Evolutionary conservation across 352 stramenopile species (phyloP).

Genomic region (Pythium utonaiense): DNA sequence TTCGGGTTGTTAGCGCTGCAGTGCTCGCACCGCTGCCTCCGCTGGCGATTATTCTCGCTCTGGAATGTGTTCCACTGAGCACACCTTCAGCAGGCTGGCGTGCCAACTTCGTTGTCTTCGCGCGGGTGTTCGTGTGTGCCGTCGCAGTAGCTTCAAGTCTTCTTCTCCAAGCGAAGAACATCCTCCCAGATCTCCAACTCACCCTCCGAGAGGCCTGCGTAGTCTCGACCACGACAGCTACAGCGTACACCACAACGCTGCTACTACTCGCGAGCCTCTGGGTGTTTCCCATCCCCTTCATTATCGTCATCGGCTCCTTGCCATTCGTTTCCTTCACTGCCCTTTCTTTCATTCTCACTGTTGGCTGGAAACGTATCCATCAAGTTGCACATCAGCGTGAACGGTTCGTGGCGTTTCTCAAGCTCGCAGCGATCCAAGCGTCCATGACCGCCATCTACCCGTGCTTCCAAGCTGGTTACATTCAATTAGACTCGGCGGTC

Average conservation of each 20-base stretch:
- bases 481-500: slow-evolving; percentile 4
- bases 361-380: slow-evolving; percentile 21
- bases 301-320: slow-evolving; percentile 17
- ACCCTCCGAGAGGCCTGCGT: not conserved
- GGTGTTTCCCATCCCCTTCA: slow-evolving; percentile 40
- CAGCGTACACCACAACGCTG: not conserved
- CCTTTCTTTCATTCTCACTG: slow-evolving; percentile 12
- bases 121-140: no score
- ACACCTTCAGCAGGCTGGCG: not conserved
- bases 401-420: slow-evolving; percentile 19
- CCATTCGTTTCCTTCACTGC: no score
- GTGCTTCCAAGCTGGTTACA: slow-evolving; percentile 30
- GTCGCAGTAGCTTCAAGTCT: no score
- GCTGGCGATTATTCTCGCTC: not conserved
- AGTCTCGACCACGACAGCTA: no score
- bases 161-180: not conserved
- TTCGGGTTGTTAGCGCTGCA: not conserved
- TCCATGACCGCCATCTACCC: slow-evolving; percentile 35
- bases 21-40: not conserved
- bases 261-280: slow-evolving; percentile 26
- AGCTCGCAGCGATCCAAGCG: slow-evolving; percentile 13
- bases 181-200: slow-evolving; percentile 2
- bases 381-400: slow-evolving; percentile 19
- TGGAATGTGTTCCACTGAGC: not conserved
- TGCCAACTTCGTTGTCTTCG: not conserved